Base-by-base conservation (phyloP, 495 filamentous ascomycete species). In the Beverwykella pulmonaria region DNA sequence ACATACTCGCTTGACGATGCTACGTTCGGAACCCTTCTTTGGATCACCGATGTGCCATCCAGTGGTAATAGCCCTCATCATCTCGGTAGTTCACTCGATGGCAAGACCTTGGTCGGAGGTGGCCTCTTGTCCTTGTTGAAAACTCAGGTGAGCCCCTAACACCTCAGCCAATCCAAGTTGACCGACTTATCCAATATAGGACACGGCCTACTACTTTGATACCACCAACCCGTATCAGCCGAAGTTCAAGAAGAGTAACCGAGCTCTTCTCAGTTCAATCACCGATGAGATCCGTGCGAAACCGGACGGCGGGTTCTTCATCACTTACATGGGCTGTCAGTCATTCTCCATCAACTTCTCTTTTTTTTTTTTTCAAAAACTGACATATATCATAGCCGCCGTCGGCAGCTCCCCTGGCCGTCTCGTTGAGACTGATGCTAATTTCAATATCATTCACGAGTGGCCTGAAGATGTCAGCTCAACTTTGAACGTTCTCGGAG, bases 191-290 rank as follows among this genome's bases (percentile, higher is more conserved):
- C 2, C 12, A 34, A 22, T 6, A 17, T 61, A 78, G 78, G 84
- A 88, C 70, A 88, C 85, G 15, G 85, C 81, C 0, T 88, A 83
- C 74, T 88, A 86, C 77, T 88, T 87, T 54, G 84, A 88, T 63
- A 79, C 79, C 53, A 76, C 79, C 44, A 77, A 86, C 72, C 83
- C 84, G 0, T 88, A 87, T 63, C 78, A 79, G 5, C 84, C 85
- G 20, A 79, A 75, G 59, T 88, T 85, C 76, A 74, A 78, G 68
- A 84, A 86, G 74, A 83, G 81, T 73, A 85, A 88, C 74, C 79
- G 83, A 26, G 84, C 74, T 22, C 61, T 85, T 27, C 78, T 86
- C 10, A 75, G 79, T 8, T 86, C 85, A 17, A 84, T 88, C 63
- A 81, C 83, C 1, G 85, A 88, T 73, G 85, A 88, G 76, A 84